Evolutionary conservation across 2,329 filamentous ascomycete species (phyloP).

Genomic region (Nigrograna mackinnonii): DNA sequence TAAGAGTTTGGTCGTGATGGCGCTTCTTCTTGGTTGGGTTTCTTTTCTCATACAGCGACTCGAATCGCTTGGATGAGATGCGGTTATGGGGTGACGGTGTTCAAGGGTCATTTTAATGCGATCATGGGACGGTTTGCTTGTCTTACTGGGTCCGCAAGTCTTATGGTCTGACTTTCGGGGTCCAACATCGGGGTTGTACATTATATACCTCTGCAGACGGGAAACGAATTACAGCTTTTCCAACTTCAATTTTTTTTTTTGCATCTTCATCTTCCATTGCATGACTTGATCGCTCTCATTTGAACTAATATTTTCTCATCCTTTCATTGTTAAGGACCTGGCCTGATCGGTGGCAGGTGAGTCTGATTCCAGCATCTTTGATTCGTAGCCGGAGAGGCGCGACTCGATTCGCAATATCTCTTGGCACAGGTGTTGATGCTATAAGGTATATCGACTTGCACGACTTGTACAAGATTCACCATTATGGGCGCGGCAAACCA

Average conservation of each 20-base stretch:
- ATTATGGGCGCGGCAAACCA: no score
- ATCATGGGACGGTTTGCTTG: slow-evolving; percentile 54
- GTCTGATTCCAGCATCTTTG: no score
- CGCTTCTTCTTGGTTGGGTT: slow-evolving; percentile 57
- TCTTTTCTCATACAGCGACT: slow-evolving; percentile 49
- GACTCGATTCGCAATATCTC: no score
- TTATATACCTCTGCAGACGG: slow-evolving; percentile 46
- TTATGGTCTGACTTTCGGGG: slow-evolving; percentile 41
- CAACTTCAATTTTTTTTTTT: slow-evolving; percentile 28
- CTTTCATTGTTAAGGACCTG: no score
- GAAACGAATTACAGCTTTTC: slow-evolving; percentile 45
- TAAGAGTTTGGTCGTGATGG: slow-evolving; percentile 63
- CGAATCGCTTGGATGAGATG: slow-evolving; percentile 41
- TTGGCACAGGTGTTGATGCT: no score
- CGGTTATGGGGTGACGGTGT: slow-evolving; percentile 45
- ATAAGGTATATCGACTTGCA: no score
- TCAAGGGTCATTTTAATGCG: slow-evolving; percentile 54
- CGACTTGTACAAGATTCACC: no score
- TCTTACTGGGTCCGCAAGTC: slow-evolving; percentile 39
- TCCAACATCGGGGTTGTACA: slow-evolving; percentile 44
- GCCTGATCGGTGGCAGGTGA: no score
- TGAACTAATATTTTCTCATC: no score
- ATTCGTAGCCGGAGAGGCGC: no score
- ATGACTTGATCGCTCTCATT: no score
- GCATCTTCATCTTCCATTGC: background rate